Percentiles rank a stretch among this genome's conserved stretches.
Evolutionary conservation across 1,284 basidiomycete genomes (phyloP).

Genomic region (Microbotryum lychnidis-dioicae): DNA sequence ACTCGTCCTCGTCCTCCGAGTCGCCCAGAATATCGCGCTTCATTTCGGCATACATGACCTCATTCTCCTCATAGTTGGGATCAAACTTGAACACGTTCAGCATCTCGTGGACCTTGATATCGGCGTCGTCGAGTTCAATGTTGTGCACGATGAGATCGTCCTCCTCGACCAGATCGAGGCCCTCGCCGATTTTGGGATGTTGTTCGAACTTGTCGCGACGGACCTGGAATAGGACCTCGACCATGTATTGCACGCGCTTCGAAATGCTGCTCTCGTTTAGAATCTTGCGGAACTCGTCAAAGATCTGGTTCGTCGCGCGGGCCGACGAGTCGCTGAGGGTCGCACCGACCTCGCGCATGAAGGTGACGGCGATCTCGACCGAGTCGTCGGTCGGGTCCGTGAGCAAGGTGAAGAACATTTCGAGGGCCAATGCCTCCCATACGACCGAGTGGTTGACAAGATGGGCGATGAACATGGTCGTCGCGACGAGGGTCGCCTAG

Average conservation of each 20-base stretch:
- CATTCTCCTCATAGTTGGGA: constrained; percentile 77
- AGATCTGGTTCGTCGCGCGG: constrained; percentile 85
- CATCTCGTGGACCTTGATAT: constrained; percentile 86
- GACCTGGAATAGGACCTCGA: constrained; percentile 96
- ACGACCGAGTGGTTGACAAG: constrained; percentile 93
- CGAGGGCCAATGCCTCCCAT: constrained; percentile 86
- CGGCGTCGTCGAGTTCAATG: constrained; percentile 73
- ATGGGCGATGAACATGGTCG: constrained; percentile 92
- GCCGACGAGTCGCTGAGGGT: constrained; percentile 90
- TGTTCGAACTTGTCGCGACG: constrained; percentile 98
- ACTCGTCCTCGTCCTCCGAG: constrained; percentile 44
- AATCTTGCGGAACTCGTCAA: constrained; percentile 91
- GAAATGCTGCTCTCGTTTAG: constrained; percentile 88
- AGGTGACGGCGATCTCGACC: constrained; percentile 95
- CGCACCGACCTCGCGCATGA: constrained; percentile 93
- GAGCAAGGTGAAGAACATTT: constrained; percentile 87
- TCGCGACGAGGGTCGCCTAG: constrained; percentile 83
- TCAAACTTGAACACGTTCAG: constrained; percentile 96
- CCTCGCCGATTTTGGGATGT: constrained; percentile 86
- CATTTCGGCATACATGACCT: constrained; percentile 86
- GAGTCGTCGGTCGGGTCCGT: constrained; percentile 95
- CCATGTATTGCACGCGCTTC: constrained; percentile 98
- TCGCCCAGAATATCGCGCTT: constrained; percentile 85
- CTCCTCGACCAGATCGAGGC: constrained; percentile 91
- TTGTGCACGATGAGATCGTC: constrained; percentile 95